Percentiles rank a stretch among this genome's conserved stretches.
phyloP scores from a whole-genome alignment of 2,329 filamentous ascomycete genomes.

The Periconia macrospinosa region DNA sequence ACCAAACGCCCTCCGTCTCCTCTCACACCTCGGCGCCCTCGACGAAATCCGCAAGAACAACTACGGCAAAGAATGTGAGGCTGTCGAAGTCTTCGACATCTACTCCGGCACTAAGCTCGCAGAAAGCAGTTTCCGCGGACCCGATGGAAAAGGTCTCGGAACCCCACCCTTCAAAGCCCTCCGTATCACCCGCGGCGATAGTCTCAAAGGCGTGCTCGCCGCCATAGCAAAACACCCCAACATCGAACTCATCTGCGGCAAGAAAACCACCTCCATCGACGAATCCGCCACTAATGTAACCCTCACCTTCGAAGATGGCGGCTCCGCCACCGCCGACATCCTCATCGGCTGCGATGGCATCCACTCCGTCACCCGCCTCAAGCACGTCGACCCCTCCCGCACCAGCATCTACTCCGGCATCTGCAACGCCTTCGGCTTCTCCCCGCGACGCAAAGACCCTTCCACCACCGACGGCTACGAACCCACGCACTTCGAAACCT shows the following conservation, averaged over 20 bases:
- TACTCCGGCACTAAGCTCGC: constrained; percentile 47
- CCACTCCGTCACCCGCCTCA: constrained; percentile 46
- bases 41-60: constrained; percentile 46
- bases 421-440: constrained; percentile 52
- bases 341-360: constrained; percentile 61
- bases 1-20: constrained; percentile 62
- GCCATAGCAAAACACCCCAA: constrained; percentile 45
- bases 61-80: constrained; percentile 47
- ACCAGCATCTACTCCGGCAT: constrained; percentile 48
- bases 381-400: constrained; percentile 49
- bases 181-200: constrained; percentile 49
- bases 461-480: constrained; percentile 25
- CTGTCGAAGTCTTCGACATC: constrained; percentile 50
- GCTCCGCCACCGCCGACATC: constrained; percentile 49
- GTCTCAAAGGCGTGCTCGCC: constrained; percentile 46
- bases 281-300: constrained; percentile 46
- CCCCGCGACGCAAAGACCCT: constrained; percentile 33
- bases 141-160: constrained; percentile 48
- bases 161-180: constrained; percentile 49
- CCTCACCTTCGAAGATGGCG: constrained; percentile 52
- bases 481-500: constrained; percentile 44
- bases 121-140: constrained; percentile 46
- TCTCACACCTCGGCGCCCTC: constrained; percentile 52
- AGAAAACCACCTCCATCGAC: constrained; percentile 45
- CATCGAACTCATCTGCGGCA: constrained; percentile 48